A percentile compares a stretch with the other conserved stretches of the same genome.
These are phyloP conservation scores for Seiridium unicorne DNA, from an alignment of 2,329 filamentous ascomycete genomes.

Conservation along the genomic window DNA sequence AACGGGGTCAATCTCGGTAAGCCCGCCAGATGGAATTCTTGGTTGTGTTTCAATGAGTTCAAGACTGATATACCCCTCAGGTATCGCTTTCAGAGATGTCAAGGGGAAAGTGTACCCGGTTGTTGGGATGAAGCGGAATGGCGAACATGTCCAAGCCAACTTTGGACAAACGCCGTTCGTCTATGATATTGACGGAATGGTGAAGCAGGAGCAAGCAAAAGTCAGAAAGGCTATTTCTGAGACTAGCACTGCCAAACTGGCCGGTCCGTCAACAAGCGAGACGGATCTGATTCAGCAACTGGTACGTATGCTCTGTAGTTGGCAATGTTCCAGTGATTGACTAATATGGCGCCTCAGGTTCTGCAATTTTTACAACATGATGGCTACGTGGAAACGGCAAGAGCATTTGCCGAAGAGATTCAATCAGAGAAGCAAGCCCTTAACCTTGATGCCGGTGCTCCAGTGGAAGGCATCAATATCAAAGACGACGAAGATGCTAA, in stretches of 20 bases:
- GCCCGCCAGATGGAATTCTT: conserved; percentile 13
- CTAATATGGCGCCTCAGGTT: conserved; percentile 36
- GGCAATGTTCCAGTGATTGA: neutral
- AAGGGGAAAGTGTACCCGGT: conserved; percentile 64
- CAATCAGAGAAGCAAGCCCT: conserved; percentile 70
- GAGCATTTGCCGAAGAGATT: conserved; percentile 83
- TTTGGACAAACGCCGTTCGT: conserved; percentile 76
- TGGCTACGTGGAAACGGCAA: conserved; percentile 90
- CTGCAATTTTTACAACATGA: conserved; percentile 92
- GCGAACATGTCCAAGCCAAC: conserved; percentile 62
- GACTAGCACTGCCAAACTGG: conserved; percentile 58
- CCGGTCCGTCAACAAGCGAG: conserved; percentile 63
- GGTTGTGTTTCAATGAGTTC: neutral
- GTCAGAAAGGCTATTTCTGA: conserved; percentile 60
- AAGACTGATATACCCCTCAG: conserved; percentile 38
- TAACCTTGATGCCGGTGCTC: conserved; percentile 51
- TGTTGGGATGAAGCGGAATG: conserved; percentile 63
- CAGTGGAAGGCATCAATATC: conserved; percentile 61
- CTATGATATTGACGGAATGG: conserved; percentile 86
- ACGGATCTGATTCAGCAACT: conserved; percentile 78
- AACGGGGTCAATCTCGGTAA: conserved; percentile 58
- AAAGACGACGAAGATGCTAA: conserved; percentile 84
- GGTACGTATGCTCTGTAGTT: conserved; percentile 38
- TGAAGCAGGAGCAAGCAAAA: conserved; percentile 67
- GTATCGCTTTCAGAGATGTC: conserved; percentile 68